These are phyloP conservation scores for Paecilomyces variotii DNA, from an alignment of 2,329 filamentous ascomycete genomes.

Conservation along the genomic window DNA sequence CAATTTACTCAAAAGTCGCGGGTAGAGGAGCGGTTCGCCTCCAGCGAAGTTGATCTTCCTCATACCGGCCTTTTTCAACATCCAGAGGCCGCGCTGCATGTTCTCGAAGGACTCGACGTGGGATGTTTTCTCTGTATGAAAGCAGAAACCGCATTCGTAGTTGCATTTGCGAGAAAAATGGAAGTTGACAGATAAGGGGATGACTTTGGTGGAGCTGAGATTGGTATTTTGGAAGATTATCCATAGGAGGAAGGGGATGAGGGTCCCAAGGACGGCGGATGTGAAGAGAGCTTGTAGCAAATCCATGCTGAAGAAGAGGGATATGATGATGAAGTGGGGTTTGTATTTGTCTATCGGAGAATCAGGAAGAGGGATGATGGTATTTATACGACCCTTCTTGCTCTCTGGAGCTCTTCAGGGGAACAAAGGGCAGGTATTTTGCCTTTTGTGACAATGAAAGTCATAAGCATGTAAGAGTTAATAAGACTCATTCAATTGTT, in stretches of 20 bases:
- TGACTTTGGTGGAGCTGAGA: background rate
- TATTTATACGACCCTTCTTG: background rate
- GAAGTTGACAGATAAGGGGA: constrained; percentile 39
- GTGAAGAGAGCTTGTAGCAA: background rate
- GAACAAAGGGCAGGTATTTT: no score
- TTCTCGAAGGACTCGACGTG: constrained; percentile 34
- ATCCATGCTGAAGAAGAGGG: background rate
- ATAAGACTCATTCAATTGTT: no score
- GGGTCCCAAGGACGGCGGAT: background rate
- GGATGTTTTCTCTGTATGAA: constrained; percentile 47
- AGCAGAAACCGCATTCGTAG: constrained; percentile 47
- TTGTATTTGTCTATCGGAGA: no score
- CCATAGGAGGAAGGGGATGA: background rate
- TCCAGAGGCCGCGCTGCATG: constrained; percentile 38
- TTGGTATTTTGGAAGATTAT: background rate
- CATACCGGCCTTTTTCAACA: constrained; percentile 46
- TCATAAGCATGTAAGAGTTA: no score
- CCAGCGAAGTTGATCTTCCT: constrained; percentile 50
- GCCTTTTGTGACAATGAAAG: no score
- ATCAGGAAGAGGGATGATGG: no score
- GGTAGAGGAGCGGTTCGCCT: constrained; percentile 48
- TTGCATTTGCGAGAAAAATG: constrained; percentile 14
- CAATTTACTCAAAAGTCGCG: constrained; percentile 36
- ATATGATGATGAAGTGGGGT: background rate
- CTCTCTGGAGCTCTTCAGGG: no score